Conservation (phyloP, 2,329 filamentous ascomycete genomes). For the Diaporthe australafricana region DNA sequence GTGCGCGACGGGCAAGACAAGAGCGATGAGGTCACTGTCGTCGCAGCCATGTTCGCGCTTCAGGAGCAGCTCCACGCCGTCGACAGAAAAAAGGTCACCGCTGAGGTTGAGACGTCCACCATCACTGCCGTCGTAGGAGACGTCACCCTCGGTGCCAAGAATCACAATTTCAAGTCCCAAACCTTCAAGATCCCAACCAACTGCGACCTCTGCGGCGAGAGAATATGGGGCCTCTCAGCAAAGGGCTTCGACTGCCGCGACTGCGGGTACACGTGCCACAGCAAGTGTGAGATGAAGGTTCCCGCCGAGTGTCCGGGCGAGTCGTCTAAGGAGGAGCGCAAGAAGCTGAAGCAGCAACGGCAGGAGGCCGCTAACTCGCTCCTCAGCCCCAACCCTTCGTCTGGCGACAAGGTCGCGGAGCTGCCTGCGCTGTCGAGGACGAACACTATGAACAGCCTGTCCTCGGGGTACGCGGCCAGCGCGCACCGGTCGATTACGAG, state of each 20-base stretch:
- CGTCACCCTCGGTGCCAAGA: slow-evolving; percentile 90
- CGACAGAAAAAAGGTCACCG: slow-evolving; percentile 85
- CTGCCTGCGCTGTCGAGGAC: slow-evolving; percentile 78
- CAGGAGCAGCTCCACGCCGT: slow-evolving; percentile 88
- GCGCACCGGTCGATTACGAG: slow-evolving; percentile 82
- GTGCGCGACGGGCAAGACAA: slow-evolving; percentile 88
- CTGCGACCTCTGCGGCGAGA: slow-evolving; percentile 94
- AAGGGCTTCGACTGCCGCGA: slow-evolving; percentile 97
- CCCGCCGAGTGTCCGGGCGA: slow-evolving; percentile 96
- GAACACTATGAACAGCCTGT: slow-evolving; percentile 91
- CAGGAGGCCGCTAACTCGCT: slow-evolving; percentile 80
- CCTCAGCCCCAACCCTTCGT: slow-evolving; percentile 57
- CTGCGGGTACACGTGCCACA: slow-evolving; percentile 98
- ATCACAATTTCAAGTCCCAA: slow-evolving; percentile 98
- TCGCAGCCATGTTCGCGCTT: slow-evolving; percentile 83
- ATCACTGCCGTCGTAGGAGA: slow-evolving; percentile 94
- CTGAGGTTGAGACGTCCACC: slow-evolving; percentile 92
- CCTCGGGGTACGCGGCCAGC: slow-evolving; percentile 86
- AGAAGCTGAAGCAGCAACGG: slow-evolving; percentile 88
- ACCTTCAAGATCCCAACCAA: slow-evolving; percentile 99
- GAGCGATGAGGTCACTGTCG: slow-evolving; percentile 87
- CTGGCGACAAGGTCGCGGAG: slow-evolving; percentile 62
- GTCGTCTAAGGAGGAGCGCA: slow-evolving; percentile 92
- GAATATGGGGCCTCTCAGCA: slow-evolving; percentile 96
- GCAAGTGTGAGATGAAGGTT: slow-evolving; percentile 99